Base-by-base conservation (phyloP, 2,329 filamentous ascomycete species). In the Aureobasidium sp. region DNA sequence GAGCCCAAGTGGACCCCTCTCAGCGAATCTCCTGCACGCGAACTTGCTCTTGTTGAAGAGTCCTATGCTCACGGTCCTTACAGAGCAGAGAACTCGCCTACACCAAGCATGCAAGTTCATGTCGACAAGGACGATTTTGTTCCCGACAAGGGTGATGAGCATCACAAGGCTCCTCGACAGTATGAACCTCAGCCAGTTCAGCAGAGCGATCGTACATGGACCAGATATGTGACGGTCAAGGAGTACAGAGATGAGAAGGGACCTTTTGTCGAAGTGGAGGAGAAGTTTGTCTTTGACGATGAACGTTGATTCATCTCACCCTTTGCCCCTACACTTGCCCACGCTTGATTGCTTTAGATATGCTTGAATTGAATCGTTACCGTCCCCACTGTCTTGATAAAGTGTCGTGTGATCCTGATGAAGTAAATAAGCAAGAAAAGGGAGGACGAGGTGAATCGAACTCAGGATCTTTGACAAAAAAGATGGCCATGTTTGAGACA, bases 251-350 rank as follows among this genome's bases (percentile, higher is more conserved):
- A 60, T 37, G 40, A 54, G 9, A 29, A 47, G n/a, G 59, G 59
- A 10, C 47, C 47, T 15, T 60, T 46, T 17, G 38, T 55, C 11
- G 49, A 60, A 42, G 59, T 60, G 17, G 49, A 60, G 47, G 59
- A 60, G 40, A 60, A 43, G 59, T 37, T 55, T 23, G 59, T 60
- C n/a, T 58, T 47, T 49, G 43, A 49, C 13, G 55, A 58, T 49
- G 43, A 29, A 15, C 43, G n/a, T 50, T 37, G 47, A 50, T 37
- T 13, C n/a, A 17, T 46, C 43, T 7, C 3, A 17, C 6, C 43
- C 17, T 45, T 45, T 42, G 38, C 19, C 2, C 38, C 38, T 23
- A 42, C 2, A 42, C 9, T 21, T 21, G 1, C 19, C 4, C 38
- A 42, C 7, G 9, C 2, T 42, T 23, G 38, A 4, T 42, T 21